phyloP scores from a whole-genome alignment of 1,284 basidiomycete genomes.

The Cystobasidiaceae sp. region DNA sequence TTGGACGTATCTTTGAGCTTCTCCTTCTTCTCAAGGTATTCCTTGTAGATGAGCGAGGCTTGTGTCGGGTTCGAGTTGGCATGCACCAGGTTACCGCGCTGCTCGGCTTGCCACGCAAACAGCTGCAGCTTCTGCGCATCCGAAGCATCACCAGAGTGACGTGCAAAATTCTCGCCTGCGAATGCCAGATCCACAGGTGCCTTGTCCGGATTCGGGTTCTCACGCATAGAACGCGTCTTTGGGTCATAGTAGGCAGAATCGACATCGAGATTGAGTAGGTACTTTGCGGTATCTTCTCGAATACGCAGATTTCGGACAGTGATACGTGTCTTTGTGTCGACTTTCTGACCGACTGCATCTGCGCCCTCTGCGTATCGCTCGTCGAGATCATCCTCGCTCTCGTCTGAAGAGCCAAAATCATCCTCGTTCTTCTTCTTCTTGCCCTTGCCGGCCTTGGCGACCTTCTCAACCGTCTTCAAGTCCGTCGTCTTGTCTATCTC shows the following conservation, averaged over 20 bases:
- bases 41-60: constrained; percentile 81
- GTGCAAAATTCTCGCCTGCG: constrained; percentile 93
- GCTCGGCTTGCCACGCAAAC: constrained; percentile 95
- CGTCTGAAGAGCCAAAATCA: constrained; percentile 89
- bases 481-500: constrained; percentile 93
- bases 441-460: constrained; percentile 66
- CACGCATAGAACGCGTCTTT: constrained; percentile 98
- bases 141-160: constrained; percentile 81
- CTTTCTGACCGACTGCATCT: constrained; percentile 93
- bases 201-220: constrained; percentile 75
- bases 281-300: constrained; percentile 98
- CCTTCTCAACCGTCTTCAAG: constrained; percentile 54
- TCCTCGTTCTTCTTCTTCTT: constrained; percentile 56
- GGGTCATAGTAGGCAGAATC: constrained; percentile 98
- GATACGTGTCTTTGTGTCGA: constrained; percentile 96
- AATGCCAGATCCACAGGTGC: constrained; percentile 83
- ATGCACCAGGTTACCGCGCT: constrained; percentile 89
- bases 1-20: constrained; percentile 80
- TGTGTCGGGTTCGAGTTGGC: constrained; percentile 94
- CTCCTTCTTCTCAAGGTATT: constrained; percentile 89
- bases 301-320: constrained; percentile 98
- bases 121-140: constrained; percentile 87
- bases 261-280: constrained; percentile 92
- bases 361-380: constrained; percentile 97
- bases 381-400: constrained; percentile 60